These are phyloP conservation scores for Russula lepida DNA, from an alignment of 768 basidiomycete genomes.

Conservation along the genomic window DNA sequence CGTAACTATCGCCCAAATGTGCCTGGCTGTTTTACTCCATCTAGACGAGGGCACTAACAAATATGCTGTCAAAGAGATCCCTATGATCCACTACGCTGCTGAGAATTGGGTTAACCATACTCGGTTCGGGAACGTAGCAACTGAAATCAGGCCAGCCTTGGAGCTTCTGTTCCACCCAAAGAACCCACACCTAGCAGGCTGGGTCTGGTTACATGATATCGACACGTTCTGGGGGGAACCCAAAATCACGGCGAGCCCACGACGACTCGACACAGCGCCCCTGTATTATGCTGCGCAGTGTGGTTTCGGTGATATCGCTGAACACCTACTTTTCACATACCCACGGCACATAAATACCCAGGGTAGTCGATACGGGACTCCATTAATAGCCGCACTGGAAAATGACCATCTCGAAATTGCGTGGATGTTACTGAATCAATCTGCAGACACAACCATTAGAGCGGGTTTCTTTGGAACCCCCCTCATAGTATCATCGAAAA, in stretches of 20 bases:
- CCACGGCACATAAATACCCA: constrained; percentile 3
- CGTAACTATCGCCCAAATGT: constrained; percentile 1
- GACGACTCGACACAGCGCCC: not conserved
- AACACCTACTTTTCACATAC: not conserved
- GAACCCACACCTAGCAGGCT: constrained; percentile 7
- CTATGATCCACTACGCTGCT: constrained; percentile 9
- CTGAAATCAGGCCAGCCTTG: not conserved
- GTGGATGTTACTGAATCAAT: not conserved
- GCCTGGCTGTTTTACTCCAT: constrained; percentile 10
- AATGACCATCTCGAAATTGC: constrained; percentile 3
- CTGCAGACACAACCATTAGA: not conserved
- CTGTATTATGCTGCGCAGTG: constrained; percentile 6
- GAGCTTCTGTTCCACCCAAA: constrained; percentile 1
- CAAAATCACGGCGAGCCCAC: not conserved
- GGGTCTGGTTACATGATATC: constrained; percentile 11
- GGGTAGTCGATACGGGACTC: constrained; percentile 5
- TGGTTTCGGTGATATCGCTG: not conserved
- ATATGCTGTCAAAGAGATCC: not conserved
- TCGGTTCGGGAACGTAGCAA: constrained; percentile 4
- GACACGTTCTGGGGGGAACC: constrained; percentile 1
- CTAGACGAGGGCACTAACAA: not conserved
- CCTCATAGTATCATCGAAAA: constrained; percentile 4
- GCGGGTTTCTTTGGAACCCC: constrained; percentile 4
- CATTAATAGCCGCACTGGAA: constrained; percentile 7
- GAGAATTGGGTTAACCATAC: constrained; percentile 8